These are phyloP conservation scores for Plasmodium reichenowi DNA, from an alignment of 169 alveolate species.

Conservation along the genomic window DNA sequence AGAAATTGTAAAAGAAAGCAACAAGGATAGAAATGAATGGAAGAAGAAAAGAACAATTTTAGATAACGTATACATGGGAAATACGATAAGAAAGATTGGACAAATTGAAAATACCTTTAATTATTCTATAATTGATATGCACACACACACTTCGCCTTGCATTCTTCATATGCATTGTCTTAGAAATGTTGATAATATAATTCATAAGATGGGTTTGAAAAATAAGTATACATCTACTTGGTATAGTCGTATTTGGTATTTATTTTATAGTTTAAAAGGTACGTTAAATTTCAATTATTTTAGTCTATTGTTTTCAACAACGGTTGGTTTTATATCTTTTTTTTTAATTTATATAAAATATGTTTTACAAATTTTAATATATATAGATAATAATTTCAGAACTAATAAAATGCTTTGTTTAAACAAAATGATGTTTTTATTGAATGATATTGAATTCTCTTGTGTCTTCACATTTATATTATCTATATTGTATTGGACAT, in stretches of 20 bases:
- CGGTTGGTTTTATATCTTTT: constrained; percentile 33
- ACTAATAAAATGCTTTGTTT: not conserved
- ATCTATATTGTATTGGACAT: constrained; percentile 48
- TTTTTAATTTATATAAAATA: constrained; percentile 47
- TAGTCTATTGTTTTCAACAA: constrained; percentile 61
- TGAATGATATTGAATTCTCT: constrained; percentile 51
- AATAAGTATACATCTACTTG: constrained; percentile 51
- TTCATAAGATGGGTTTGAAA: constrained; percentile 45
- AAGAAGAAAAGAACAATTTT: constrained; percentile 38
- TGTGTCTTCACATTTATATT: constrained; percentile 33
- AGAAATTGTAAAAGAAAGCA: not conserved
- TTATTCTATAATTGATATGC: constrained; percentile 52
- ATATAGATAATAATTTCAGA: constrained; percentile 22
- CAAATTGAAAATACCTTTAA: constrained; percentile 70
- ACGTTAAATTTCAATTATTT: constrained; percentile 63
- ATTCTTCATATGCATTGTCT: constrained; percentile 70
- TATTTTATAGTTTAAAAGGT: constrained; percentile 68
- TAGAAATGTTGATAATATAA: constrained; percentile 47
- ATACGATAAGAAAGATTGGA: constrained; percentile 36
- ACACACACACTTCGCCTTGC: constrained; percentile 66
- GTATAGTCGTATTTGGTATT: constrained; percentile 68
- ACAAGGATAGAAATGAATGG: constrained; percentile 23
- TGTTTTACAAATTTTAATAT: constrained; percentile 14
- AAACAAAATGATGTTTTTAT: constrained; percentile 10
- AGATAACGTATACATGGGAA: constrained; percentile 45